Evolutionary conservation across 352 stramenopile genomes (phyloP).

Genomic region (Pythium scleroteichum): DNA sequence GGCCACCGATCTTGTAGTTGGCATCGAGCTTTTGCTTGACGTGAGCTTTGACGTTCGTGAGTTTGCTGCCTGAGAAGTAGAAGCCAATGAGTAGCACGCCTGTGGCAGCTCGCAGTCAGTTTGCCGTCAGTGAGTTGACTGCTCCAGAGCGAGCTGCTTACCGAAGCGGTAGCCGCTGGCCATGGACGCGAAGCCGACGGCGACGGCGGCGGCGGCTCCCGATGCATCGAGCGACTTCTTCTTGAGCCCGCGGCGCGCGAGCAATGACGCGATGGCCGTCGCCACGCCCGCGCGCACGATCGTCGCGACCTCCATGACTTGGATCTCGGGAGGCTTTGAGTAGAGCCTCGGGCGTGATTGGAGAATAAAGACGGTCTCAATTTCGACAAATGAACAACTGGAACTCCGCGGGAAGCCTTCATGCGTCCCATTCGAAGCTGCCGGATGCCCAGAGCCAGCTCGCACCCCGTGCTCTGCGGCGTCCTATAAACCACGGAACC

Average conservation of each 20-base stretch:
- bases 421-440: too few species aligned
- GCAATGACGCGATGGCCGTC: conserved; percentile 36
- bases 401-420: too few species aligned
- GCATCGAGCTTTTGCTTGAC: conserved; percentile 65
- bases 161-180: conserved; percentile 66
- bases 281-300: conserved; percentile 43
- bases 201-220: conserved; percentile 59
- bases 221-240: conserved; percentile 67
- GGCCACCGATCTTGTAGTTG: conserved; percentile 79
- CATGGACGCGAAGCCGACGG: conserved; percentile 72
- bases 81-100: conserved; percentile 79
- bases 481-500: too few species aligned
- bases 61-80: conserved; percentile 84
- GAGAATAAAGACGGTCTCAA: not conserved
- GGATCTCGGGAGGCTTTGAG: too few species aligned
- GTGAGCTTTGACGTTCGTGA: conserved; percentile 71
- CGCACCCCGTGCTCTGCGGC: too few species aligned
- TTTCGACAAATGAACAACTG: too few species aligned
- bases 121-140: conserved; percentile 3
- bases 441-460: too few species aligned
- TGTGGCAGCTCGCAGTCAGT: conserved; percentile 15
- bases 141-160: conserved; percentile 22
- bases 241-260: conserved; percentile 56
- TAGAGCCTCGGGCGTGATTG: too few species aligned
- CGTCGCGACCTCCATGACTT: not conserved